These are phyloP conservation scores for Oehlia diaphana DNA, from an alignment of 192 early-diverging fungal genomes.

Conservation along the genomic window DNA sequence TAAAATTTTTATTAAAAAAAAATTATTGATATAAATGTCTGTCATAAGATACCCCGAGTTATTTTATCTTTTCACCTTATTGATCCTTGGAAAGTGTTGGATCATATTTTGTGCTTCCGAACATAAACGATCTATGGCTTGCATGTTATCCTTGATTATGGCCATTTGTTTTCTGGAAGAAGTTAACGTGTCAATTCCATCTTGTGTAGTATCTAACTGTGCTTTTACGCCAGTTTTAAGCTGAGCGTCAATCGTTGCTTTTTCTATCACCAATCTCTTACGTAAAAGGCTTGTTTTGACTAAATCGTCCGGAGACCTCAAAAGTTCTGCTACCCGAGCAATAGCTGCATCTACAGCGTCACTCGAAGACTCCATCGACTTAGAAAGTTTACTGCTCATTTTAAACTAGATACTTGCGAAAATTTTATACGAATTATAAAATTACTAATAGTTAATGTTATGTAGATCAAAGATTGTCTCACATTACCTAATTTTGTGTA, in stretches of 20 bases:
- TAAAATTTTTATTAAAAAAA: background rate
- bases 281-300: constrained; percentile 79
- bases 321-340: constrained; percentile 75
- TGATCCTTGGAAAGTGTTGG: constrained; percentile 86
- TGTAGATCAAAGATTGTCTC: no score
- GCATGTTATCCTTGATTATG: constrained; percentile 71
- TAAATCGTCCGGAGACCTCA: constrained; percentile 94
- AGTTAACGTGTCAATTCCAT: constrained; percentile 79
- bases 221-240: constrained; percentile 91
- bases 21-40: background rate
- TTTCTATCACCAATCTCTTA: constrained; percentile 85
- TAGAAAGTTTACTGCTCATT: background rate
- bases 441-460: no score
- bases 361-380: constrained; percentile 21
- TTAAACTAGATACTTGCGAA: no score
- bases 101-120: constrained; percentile 83
- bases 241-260: constrained; percentile 91
- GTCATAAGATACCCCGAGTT: background rate
- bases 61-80: constrained; percentile 59
- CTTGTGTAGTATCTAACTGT: constrained; percentile 87
- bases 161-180: constrained; percentile 64
- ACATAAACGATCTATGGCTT: constrained; percentile 84
- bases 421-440: no score
- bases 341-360: constrained; percentile 75
- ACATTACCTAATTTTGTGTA: no score